A percentile compares a stretch with the other conserved stretches of the same genome.
Conservation (phyloP, 148 eudicot genomes). For the Rhododendron molle region DNA sequence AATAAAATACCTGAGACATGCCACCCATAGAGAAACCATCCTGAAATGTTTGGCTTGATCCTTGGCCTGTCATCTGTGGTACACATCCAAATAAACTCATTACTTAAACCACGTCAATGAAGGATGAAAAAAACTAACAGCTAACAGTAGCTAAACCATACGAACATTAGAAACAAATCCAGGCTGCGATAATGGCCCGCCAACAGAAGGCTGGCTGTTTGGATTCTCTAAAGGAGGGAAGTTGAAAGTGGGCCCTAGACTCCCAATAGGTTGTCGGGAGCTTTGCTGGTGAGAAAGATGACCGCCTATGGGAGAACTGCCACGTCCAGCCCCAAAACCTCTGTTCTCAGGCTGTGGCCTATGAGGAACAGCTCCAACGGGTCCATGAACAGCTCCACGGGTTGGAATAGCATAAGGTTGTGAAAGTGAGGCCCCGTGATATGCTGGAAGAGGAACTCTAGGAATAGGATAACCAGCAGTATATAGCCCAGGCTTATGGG, state of each 20-base stretch:
- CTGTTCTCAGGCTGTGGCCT: constrained; percentile 77
- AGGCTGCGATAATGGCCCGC: constrained; percentile 90
- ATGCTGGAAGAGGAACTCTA: constrained; percentile 73
- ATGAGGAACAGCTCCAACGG: constrained; percentile 85
- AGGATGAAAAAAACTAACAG: too few relatives aligned
- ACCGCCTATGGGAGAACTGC: constrained; percentile 82
- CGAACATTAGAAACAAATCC: constrained; percentile 84
- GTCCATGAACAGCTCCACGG: constrained; percentile 88
- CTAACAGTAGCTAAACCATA: background rate
- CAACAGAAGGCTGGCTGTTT: constrained; percentile 81
- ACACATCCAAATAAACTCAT: too few relatives aligned
- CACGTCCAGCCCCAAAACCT: constrained; percentile 93
- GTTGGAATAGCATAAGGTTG: constrained; percentile 95
- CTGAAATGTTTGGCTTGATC: constrained; percentile 50
- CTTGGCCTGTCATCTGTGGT: constrained; percentile 60
- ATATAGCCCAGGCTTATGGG: constrained; percentile 80
- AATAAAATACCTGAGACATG: constrained; percentile 79
- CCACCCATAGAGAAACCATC: constrained; percentile 93
- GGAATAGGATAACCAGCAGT: constrained; percentile 78
- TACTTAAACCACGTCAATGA: too few relatives aligned
- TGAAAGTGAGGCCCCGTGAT: constrained; percentile 80
- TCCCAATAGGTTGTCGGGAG: constrained; percentile 71
- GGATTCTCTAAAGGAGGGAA: constrained; percentile 68
- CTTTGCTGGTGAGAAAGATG: constrained; percentile 85
- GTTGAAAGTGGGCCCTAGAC: constrained; percentile 64